A percentile compares a stretch with the other conserved stretches of the same genome.
phyloP scores from a whole-genome alignment of 805 yeast species.

The Zygosaccharomyces bailii region DNA sequence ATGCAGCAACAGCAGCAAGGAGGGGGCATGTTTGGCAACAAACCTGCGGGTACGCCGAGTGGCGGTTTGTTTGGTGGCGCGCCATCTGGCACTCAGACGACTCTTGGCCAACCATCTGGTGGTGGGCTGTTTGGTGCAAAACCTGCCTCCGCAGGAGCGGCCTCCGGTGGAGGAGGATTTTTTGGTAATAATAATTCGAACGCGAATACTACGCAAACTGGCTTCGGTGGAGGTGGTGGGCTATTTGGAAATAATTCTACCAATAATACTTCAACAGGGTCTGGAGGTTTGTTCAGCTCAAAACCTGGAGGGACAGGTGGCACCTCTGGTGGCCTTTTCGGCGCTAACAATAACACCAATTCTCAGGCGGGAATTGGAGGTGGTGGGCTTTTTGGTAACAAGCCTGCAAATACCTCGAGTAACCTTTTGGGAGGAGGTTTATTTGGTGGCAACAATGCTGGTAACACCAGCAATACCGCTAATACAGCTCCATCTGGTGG shows the following conservation, averaged over 20 bases:
- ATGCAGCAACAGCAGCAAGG: slow-evolving; percentile 19
- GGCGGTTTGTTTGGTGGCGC: slow-evolving; percentile 34
- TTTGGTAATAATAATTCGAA: slow-evolving; percentile 37
- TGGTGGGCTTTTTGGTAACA: slow-evolving; percentile 37
- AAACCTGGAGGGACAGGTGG: slow-evolving; percentile 29
- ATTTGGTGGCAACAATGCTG: slow-evolving; percentile 34
- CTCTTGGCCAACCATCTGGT: slow-evolving; percentile 14
- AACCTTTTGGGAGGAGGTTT: slow-evolving; percentile 30
- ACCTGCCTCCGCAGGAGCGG: slow-evolving; percentile 33
- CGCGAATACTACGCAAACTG: slow-evolving; percentile 11
- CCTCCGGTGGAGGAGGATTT: slow-evolving; percentile 36
- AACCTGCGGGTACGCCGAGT: slow-evolving; percentile 29
- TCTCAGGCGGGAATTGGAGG: slow-evolving; percentile 24
- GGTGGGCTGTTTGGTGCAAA: slow-evolving; percentile 42
- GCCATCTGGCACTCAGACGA: slow-evolving; percentile 23
- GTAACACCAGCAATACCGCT: slow-evolving; percentile 3
- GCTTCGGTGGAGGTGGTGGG: slow-evolving; percentile 27
- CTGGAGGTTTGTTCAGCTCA: slow-evolving; percentile 42
- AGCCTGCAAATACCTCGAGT: slow-evolving; percentile 37
- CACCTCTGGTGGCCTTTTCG: slow-evolving; percentile 36
- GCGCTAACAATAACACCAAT: slow-evolving; percentile 22
- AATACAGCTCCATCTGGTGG: slow-evolving; percentile 37
- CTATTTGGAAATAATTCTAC: slow-evolving; percentile 36
- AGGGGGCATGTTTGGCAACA: slow-evolving; percentile 44
- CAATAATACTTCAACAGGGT: slow-evolving; percentile 5